phyloP scores from a whole-genome alignment of 257 asterid genomes.

The Plantago elongata region DNA sequence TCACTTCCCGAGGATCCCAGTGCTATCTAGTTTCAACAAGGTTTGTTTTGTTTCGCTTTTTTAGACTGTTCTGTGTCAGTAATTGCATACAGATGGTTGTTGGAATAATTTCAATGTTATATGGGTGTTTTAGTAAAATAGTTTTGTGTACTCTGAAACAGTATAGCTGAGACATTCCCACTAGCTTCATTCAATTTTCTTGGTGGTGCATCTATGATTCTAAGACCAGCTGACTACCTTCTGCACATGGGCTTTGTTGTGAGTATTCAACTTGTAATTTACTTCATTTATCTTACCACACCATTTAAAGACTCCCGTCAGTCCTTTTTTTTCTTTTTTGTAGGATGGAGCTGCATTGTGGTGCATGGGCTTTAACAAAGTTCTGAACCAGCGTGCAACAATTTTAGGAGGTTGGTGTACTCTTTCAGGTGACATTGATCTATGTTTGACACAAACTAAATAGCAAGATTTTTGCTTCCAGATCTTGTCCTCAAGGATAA shows the following conservation, averaged over 20 bases:
- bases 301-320: conserved; percentile 7
- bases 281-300: neutral
- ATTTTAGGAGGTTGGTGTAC: conserved; percentile 75
- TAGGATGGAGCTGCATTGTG: conserved; percentile 72
- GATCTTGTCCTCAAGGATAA: conserved; percentile 63
- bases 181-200: conserved; percentile 65
- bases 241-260: conserved; percentile 60
- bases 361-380: conserved; percentile 79
- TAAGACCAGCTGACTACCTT: conserved; percentile 77
- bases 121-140: conserved; percentile 14
- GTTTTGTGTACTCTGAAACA: conserved; percentile 29
- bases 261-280: conserved; percentile 31
- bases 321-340: conserved; percentile 15
- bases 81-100: neutral
- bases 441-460: neutral
- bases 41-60: conserved; percentile 23
- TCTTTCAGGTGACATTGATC: conserved; percentile 12
- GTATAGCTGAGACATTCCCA: conserved; percentile 63
- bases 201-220: conserved; percentile 65
- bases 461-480: conserved; percentile 22
- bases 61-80: conserved; percentile 2
- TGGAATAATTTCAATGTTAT: neutral
- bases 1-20: conserved; percentile 39
- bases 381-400: conserved; percentile 48
- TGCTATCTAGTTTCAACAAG: conserved; percentile 58